phyloP scores from a whole-genome alignment of 805 yeast genomes.

The Yarrowia bubula region DNA sequence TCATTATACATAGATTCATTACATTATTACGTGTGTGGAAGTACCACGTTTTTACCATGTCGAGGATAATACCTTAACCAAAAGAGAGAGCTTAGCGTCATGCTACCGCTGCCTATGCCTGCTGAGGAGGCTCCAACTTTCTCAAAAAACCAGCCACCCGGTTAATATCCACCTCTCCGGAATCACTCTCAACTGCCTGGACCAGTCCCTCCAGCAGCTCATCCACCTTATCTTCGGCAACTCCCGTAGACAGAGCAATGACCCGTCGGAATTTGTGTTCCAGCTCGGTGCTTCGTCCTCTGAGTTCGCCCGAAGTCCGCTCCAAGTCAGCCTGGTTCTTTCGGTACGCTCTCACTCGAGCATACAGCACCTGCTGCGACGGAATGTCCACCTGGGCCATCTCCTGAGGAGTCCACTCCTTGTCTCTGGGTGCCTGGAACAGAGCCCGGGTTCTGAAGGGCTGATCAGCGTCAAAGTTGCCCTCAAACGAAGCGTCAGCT shows the following conservation, averaged over 20 bases:
- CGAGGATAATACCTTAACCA: too few relatives aligned
- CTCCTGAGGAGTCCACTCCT: conserved; percentile 5
- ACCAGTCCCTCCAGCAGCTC: conserved; percentile 77
- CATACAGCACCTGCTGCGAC: conserved; percentile 55
- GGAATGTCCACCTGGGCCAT: conserved; percentile 43
- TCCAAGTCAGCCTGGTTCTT: conserved; percentile 61
- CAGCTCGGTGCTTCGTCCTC: conserved; percentile 52
- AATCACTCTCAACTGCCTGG: conserved; percentile 86
- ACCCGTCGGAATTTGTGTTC: conserved; percentile 83
- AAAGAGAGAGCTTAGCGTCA: too few relatives aligned
- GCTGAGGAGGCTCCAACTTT: conserved; percentile 43
- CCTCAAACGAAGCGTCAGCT: conserved; percentile 40
- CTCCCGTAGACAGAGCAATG: conserved; percentile 86
- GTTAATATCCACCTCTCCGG: conserved; percentile 61
- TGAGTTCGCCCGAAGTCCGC: conserved; percentile 52
- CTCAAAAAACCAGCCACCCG: conserved; percentile 55
- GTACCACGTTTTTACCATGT: too few relatives aligned
- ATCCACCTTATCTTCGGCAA: conserved; percentile 76
- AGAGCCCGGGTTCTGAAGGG: conserved; percentile 74
- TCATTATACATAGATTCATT: too few relatives aligned
- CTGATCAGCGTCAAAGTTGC: conserved; percentile 80
- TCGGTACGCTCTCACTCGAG: conserved; percentile 77
- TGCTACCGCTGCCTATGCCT: neutral
- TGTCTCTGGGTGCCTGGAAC: conserved; percentile 26
- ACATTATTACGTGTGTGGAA: too few relatives aligned